Percentiles rank a stretch among this genome's conserved stretches.
Evolutionary conservation across 106 monocot genomes (phyloP).

Genomic region (Acorus gramineus): DNA sequence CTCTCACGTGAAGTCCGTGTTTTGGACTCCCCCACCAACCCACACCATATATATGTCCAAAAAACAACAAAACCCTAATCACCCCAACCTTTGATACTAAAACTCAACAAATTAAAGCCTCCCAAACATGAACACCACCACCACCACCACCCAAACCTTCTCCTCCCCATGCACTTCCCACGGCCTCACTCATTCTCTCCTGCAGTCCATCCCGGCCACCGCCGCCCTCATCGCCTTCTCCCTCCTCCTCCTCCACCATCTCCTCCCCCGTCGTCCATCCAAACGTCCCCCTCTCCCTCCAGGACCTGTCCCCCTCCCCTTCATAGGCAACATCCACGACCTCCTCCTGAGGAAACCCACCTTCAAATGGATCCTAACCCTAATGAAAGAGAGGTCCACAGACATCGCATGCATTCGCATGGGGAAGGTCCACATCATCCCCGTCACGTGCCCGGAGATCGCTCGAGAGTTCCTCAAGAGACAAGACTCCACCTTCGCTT

Average conservation of each 20-base stretch:
- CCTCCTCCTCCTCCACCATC: not conserved
- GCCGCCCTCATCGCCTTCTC: not conserved
- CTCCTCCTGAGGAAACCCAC: conserved; percentile 20
- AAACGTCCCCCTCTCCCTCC: conserved; percentile 13
- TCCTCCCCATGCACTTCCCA: too few species aligned
- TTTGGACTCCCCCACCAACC: too few species aligned
- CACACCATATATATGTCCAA: too few species aligned
- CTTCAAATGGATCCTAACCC: conserved; percentile 25
- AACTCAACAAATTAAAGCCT: too few species aligned
- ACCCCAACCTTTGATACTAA: too few species aligned
- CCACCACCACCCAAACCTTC: too few species aligned
- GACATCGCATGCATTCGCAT: conserved; percentile 25
- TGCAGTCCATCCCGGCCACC: too few species aligned
- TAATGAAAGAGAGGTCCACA: conserved; percentile 3
- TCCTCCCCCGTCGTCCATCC: not conserved
- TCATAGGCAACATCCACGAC: conserved; percentile 17
- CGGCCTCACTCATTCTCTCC: too few species aligned
- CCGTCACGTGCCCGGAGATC: conserved; percentile 26
- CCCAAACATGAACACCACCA: too few species aligned
- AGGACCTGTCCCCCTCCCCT: conserved; percentile 14
- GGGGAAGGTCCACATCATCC: conserved; percentile 18
- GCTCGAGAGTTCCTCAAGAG: conserved; percentile 30
- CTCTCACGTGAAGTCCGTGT: too few species aligned
- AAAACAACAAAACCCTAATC: too few species aligned
- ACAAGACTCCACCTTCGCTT: conserved; percentile 24